Percentiles rank a stretch among this genome's conserved stretches.
Conservation (phyloP, 106 monocot species). For the Allium cepa region DNA sequence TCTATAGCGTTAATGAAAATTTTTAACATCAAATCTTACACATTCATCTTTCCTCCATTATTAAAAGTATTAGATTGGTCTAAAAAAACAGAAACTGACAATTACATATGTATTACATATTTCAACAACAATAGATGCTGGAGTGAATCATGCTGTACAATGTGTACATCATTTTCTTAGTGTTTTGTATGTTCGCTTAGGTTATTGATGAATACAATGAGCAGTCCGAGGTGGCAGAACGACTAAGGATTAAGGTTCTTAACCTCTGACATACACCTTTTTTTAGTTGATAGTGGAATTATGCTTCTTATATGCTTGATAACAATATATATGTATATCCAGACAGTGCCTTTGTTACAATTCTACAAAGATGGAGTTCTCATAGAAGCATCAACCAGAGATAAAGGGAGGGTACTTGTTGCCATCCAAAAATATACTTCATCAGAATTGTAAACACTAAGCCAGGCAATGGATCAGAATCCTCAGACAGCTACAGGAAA, state of each 20-base stretch:
- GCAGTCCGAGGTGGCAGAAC: constrained; percentile 92
- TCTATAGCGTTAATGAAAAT: too few species aligned
- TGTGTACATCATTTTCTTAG: background rate
- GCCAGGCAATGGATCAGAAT: too few species aligned
- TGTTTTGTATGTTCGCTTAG: constrained; percentile 21
- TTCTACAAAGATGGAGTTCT: constrained; percentile 87
- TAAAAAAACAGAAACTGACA: too few species aligned
- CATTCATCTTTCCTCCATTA: too few species aligned
- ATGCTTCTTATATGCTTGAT: background rate
- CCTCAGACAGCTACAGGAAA: too few species aligned
- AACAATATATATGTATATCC: constrained; percentile 13
- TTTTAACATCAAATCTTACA: too few species aligned
- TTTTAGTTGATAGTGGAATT: background rate
- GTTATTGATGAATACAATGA: constrained; percentile 99
- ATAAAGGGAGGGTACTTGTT: constrained; percentile 71
- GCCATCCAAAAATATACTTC: constrained; percentile 60
- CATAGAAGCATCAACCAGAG: constrained; percentile 94
- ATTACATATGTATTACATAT: too few species aligned
- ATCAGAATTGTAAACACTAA: background rate
- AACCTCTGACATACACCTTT: background rate
- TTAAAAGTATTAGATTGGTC: too few species aligned
- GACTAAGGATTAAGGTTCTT: constrained; percentile 70
- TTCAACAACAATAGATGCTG: too few species aligned
- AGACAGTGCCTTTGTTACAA: constrained; percentile 92
- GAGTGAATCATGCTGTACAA: too few species aligned